phyloP scores from a whole-genome alignment of 805 yeast genomes.

The Sugiyamaella chiloensis region DNA sequence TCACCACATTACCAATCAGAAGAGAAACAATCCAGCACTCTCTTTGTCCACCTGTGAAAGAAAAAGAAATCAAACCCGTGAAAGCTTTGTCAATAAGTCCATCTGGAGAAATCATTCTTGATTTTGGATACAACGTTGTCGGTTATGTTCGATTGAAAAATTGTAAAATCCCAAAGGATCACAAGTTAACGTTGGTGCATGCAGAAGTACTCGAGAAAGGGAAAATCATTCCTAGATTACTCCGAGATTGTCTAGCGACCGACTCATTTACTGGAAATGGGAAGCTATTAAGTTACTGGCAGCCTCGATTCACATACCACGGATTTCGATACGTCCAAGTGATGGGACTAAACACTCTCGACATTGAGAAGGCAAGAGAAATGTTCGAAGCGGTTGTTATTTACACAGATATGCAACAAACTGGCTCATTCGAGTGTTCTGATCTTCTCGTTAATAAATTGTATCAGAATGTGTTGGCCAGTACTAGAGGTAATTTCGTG shows the following conservation, averaged over 20 bases:
- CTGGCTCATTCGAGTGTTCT: slow-evolving; percentile 27
- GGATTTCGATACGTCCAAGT: slow-evolving; percentile 29
- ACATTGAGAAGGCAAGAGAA: slow-evolving; percentile 20
- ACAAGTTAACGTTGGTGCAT: slow-evolving; percentile 21
- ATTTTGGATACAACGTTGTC: slow-evolving; percentile 29
- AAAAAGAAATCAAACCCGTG: background rate
- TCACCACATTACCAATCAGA: background rate
- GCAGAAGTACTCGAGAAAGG: slow-evolving; percentile 31
- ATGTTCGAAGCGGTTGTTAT: slow-evolving; percentile 22
- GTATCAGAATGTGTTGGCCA: slow-evolving; percentile 23
- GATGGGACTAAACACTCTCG: slow-evolving; percentile 19
- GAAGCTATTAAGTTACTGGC: slow-evolving; percentile 11
- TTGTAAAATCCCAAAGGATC: slow-evolving; percentile 22
- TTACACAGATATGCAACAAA: slow-evolving; percentile 21
- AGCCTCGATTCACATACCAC: slow-evolving; percentile 28
- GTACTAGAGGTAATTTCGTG: slow-evolving; percentile 29
- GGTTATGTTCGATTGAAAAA: slow-evolving; percentile 25
- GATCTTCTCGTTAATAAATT: slow-evolving; percentile 21
- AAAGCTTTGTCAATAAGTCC: slow-evolving; percentile 5
- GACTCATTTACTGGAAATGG: slow-evolving; percentile 27
- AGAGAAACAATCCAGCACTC: background rate
- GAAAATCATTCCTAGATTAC: slow-evolving; percentile 28
- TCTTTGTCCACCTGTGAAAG: background rate
- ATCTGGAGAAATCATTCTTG: slow-evolving; percentile 27
- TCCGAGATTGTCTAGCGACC: slow-evolving; percentile 25